A percentile compares a stretch with the other conserved stretches of the same genome.
Conservation (phyloP, 306 rosid species). For the Chamaecrista fasciculata region DNA sequence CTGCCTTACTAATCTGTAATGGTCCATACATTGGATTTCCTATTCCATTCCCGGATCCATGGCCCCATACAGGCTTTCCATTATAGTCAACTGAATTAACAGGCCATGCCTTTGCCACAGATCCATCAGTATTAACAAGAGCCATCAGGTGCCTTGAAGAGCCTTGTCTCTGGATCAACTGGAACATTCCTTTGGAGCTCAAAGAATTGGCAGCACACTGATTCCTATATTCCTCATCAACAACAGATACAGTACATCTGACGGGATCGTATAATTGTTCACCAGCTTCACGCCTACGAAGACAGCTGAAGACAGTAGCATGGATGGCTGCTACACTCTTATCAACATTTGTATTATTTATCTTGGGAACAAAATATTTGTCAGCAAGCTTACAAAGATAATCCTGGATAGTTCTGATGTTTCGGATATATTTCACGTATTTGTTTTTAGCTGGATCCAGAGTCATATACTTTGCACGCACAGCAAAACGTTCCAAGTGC, state of each 20-base stretch:
- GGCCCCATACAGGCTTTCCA: slow-evolving; percentile 60
- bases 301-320: slow-evolving; percentile 85
- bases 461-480: slow-evolving; percentile 85
- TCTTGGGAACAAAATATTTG: slow-evolving; percentile 85
- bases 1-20: slow-evolving; percentile 52
- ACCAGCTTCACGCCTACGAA: slow-evolving; percentile 75
- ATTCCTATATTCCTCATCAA: slow-evolving; percentile 80
- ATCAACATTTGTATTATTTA: slow-evolving; percentile 84
- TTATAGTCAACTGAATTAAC: slow-evolving; percentile 59
- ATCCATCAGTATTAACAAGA: slow-evolving; percentile 80
- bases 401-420: slow-evolving; percentile 84
- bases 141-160: slow-evolving; percentile 81
- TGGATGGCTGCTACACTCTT: slow-evolving; percentile 91
- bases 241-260: slow-evolving; percentile 59
- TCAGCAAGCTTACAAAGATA: slow-evolving; percentile 83
- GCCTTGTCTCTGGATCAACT: slow-evolving; percentile 79
- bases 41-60: slow-evolving; percentile 36
- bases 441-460: slow-evolving; percentile 83
- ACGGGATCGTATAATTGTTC: slow-evolving; percentile 62
- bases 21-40: slow-evolving; percentile 51
- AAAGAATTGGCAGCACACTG: slow-evolving; percentile 79
- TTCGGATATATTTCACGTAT: slow-evolving; percentile 74
- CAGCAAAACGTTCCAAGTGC: slow-evolving; percentile 85
- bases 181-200: slow-evolving; percentile 88
- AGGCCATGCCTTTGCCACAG: slow-evolving; percentile 91